These are phyloP conservation scores for Xerocomus brunneocitrinus DNA, from an alignment of 768 basidiomycete species.

Conservation along the genomic window DNA sequence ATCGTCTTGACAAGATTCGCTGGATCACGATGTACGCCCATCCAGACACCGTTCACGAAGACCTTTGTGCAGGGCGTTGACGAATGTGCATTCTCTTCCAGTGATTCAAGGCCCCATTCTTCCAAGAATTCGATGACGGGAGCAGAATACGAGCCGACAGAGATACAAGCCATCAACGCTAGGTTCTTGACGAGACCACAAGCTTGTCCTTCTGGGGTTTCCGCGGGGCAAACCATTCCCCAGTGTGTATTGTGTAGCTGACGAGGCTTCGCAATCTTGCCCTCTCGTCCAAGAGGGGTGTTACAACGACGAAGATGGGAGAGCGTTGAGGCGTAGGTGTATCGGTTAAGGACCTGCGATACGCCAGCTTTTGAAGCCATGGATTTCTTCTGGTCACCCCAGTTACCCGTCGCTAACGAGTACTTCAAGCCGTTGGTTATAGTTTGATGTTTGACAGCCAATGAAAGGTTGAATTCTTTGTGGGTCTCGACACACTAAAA, in stretches of 20 bases:
- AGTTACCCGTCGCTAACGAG: slow-evolving; percentile 96
- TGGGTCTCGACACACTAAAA: slow-evolving; percentile 90
- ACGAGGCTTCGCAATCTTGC: slow-evolving; percentile 98
- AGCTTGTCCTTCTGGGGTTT: slow-evolving; percentile 99
- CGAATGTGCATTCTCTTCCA: slow-evolving; percentile 90
- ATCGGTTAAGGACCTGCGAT: slow-evolving; percentile 96
- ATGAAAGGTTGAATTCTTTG: slow-evolving; percentile 87
- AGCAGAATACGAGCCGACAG: slow-evolving; percentile 92
- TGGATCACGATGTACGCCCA: slow-evolving; percentile 96
- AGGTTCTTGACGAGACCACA: slow-evolving; percentile 99
- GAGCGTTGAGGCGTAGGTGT: slow-evolving; percentile 96
- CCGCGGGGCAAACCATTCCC: slow-evolving; percentile 99
- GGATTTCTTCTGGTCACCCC: slow-evolving; percentile 98
- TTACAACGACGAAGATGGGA: slow-evolving; percentile 98
- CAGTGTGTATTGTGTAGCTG: slow-evolving; percentile 99
- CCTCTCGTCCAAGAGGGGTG: slow-evolving; percentile 95
- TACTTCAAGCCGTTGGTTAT: slow-evolving; percentile 98
- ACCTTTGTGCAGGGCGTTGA: slow-evolving; percentile 87
- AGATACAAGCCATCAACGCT: slow-evolving; percentile 96
- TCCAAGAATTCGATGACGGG: slow-evolving; percentile 98
- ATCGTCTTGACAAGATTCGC: slow-evolving; percentile 89
- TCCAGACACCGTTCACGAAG: slow-evolving; percentile 99
- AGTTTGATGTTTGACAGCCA: slow-evolving; percentile 93
- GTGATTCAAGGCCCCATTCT: slow-evolving; percentile 94
- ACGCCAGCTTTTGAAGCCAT: slow-evolving; percentile 98